phyloP scores from a whole-genome alignment of 2,329 filamentous ascomycete species.

The Cercospora sp. region DNA sequence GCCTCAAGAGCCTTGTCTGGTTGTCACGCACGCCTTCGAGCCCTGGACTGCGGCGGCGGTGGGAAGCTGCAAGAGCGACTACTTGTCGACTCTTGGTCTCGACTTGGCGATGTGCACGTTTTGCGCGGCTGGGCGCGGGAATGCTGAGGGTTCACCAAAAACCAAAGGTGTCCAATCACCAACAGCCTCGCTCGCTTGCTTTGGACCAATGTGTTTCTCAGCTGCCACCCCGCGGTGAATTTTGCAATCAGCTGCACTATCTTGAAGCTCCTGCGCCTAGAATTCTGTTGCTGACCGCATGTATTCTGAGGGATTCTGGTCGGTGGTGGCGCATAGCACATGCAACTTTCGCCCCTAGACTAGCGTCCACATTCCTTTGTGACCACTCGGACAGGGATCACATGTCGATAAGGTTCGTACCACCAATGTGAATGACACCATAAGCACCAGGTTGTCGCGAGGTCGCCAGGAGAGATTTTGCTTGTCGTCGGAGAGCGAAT shows the following conservation, averaged over 20 bases:
- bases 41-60: background rate
- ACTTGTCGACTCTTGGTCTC: constrained; percentile 10
- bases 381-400: background rate
- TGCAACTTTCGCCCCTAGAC: constrained; percentile 6
- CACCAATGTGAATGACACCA: background rate
- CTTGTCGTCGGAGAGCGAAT: background rate
- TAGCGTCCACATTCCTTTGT: background rate
- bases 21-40: constrained; percentile 1
- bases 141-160: background rate
- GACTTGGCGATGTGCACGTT: constrained; percentile 12
- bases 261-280: background rate
- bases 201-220: background rate
- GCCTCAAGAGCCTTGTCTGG: constrained; percentile 4
- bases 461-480: background rate
- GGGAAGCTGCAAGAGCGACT: background rate
- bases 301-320: background rate
- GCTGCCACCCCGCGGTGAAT: background rate
- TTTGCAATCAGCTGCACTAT: background rate
- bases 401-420: constrained; percentile 5
- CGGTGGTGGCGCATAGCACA: constrained; percentile 10
- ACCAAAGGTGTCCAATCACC: background rate
- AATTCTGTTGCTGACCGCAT: background rate
- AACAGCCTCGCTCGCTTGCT: background rate
- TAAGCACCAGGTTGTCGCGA: background rate
- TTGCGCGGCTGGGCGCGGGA: background rate